Evolutionary conservation across 768 basidiomycete species (phyloP), one percentile per base, ranked within the genome.

Genomic region (Hypsizygus marmoreus): DNA sequence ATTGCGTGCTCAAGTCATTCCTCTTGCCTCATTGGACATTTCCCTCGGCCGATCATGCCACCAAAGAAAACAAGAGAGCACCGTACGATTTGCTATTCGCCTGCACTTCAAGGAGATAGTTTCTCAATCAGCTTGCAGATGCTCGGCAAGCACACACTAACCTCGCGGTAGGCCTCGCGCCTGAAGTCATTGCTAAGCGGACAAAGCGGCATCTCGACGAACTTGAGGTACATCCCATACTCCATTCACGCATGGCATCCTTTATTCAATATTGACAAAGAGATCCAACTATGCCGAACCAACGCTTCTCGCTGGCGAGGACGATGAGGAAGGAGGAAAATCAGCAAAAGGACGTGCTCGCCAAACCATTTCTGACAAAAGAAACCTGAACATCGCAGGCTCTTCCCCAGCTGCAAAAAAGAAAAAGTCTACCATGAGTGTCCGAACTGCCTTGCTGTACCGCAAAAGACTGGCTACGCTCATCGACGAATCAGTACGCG

Each of bases 361-460:
- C 28, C 83, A 88, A 58, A 81, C 79, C n/a, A 84, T 89, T 44
- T 90, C 88, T 37, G 87, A 89, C 73, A 86, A 86, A 69, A 79
- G 81, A 49, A 70, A 73, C 42, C 71, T 82, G 53, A 76, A 74
- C 40, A 68, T 75, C 28, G 63, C 69, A 33, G 77, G 78, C 7
- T 70, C 60, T 38, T 75, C 76, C 37, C 65, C 75, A 47, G 75
- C 74, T 16, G 75, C 77, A 28, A 74, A 66, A 55, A 85, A 81
- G 74, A 90, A 86, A 70, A 91, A 91, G 62, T 85, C 88, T 10
- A 85, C 80, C 3, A 88, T 87, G 81, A 86, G 79, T 54, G 81
- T 93, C 45, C 77, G 91, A 48, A 81, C 82, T 22, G 88, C 91
- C 14, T 71, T 93, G 26, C 66, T 94, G 34, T 94, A 93, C 65